Conservation (phyloP, 140 eudicot species). For the Oenanthe javanica region DNA sequence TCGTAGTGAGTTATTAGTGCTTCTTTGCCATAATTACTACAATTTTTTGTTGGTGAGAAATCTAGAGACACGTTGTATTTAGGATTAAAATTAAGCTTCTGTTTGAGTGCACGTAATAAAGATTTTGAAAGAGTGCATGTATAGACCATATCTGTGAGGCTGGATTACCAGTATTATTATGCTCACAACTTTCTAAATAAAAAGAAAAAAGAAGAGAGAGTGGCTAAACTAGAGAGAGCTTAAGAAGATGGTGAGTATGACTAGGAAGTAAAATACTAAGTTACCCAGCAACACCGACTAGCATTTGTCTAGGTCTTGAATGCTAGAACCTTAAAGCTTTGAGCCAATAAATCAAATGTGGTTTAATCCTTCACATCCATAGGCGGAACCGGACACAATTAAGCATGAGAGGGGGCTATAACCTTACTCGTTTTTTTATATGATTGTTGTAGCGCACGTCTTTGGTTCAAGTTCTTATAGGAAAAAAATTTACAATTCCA, state of each 20-base stretch:
- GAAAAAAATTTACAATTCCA: too few relatives aligned
- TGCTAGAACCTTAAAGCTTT: too few relatives aligned
- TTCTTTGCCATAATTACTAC: too few relatives aligned
- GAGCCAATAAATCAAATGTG: too few relatives aligned
- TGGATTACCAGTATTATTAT: neutral
- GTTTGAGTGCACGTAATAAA: neutral
- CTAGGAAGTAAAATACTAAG: neutral
- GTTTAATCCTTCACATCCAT: neutral
- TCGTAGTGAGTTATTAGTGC: slow-evolving; percentile 55
- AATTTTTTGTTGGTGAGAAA: too few relatives aligned
- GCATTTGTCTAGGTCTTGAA: too few relatives aligned
- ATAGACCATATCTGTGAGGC: neutral
- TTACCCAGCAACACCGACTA: neutral
- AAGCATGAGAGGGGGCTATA: too few relatives aligned
- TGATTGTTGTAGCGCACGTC: too few relatives aligned
- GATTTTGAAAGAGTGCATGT: neutral
- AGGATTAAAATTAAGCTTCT: neutral
- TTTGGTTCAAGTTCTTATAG: too few relatives aligned
- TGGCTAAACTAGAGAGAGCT: neutral
- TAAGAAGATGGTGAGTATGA: neutral
- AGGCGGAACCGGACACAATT: too few relatives aligned
- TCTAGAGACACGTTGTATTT: too few relatives aligned
- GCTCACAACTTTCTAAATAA: neutral
- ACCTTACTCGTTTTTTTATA: too few relatives aligned
- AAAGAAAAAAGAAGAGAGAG: neutral